A percentile compares a stretch with the other conserved stretches of the same genome.
Evolutionary conservation across 1,139 yeast species (phyloP).

Genomic region (Scheffersomyces segobiensis): DNA sequence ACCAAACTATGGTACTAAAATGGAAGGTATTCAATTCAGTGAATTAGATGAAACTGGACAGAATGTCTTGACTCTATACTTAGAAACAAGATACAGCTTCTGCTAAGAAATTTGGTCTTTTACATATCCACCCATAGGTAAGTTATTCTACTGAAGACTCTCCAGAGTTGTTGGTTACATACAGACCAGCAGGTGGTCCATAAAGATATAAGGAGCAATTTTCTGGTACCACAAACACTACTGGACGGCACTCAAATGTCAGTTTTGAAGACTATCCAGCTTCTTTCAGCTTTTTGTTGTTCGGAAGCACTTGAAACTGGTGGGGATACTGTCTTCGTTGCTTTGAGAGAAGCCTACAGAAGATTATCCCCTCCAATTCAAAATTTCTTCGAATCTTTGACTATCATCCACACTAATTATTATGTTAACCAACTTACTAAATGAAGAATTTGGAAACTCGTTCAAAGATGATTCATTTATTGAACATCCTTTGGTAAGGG

Average conservation of each 20-base stretch:
- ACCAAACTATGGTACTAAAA: constrained; percentile 29
- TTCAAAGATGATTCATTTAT: constrained; percentile 14
- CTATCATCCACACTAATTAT: constrained; percentile 17
- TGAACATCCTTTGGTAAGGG: constrained; percentile 21
- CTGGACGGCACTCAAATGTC: constrained; percentile 27
- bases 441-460: constrained; percentile 8
- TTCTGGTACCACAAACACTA: constrained; percentile 12
- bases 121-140: constrained; percentile 25
- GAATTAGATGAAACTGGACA: constrained; percentile 25
- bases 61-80: constrained; percentile 25
- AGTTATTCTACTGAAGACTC: constrained; percentile 19
- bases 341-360: constrained; percentile 26
- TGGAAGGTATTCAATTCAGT: constrained; percentile 29
- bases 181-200: constrained; percentile 23
- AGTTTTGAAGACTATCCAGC: constrained; percentile 27
- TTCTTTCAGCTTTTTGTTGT: constrained; percentile 24
- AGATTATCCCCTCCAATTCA: constrained; percentile 25
- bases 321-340: constrained; percentile 29
- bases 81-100: constrained; percentile 25
- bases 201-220: constrained; percentile 18
- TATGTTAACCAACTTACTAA: constrained; percentile 15
- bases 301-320: constrained; percentile 27
- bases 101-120: constrained; percentile 23
- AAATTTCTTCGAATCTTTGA: constrained; percentile 21
- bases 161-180: constrained; percentile 26